Base-by-base conservation (phyloP, 768 basidiomycete genomes). In the Omphalotus guepiniiformis region DNA sequence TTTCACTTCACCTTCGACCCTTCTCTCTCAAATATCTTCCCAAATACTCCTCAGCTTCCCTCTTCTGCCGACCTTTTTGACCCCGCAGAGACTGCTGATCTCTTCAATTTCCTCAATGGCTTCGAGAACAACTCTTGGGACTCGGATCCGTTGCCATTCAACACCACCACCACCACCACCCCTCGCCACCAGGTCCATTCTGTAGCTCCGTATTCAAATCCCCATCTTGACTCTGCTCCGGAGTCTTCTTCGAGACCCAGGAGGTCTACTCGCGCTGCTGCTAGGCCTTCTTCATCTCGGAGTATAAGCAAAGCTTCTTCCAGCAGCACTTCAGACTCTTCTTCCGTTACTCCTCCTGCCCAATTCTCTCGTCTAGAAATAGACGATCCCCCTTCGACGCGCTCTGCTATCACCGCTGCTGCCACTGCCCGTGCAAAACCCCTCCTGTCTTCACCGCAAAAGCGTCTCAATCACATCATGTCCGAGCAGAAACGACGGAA, bases 401-500 rank as follows among this genome's bases (percentile, higher is more conserved):
- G 48, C 60, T 36, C 57, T 35, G 35, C 52, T 29, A 45, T 61
- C 3, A 55, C 44, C 39, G 52, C 51, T 13, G 45, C 39, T 49
- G 27, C 56, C 42, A 36, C 54, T 47, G 51, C 65, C 57, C 72
- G 74, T 50, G 43, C 74, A 18, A 89, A 88, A 54, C 74, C 83
- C 0, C 76, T 89, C 16, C 73, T 93, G 21, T 86, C 89, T 5
- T 83, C 81, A 3, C 89, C 89, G 0, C 89, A 94, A 65, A 92
- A 93, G 59, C 79, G 91, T 11, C 78, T 90, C 13, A 93, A 93
- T 62, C 91, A 95, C 70, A 93, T 95, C 72, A 83, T 91, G 79
- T 92, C 89, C 6, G 93, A 95, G 62, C 92, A 95, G 67, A 90
- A 90, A 58, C 87, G 93, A 6, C 82, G 93, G 8, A 94, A 94